A percentile compares a stretch with the other conserved stretches of the same genome.
These are phyloP conservation scores for Linnemannia hyalina DNA, from an alignment of 192 early-diverging fungal genomes.

Conservation along the genomic window DNA sequence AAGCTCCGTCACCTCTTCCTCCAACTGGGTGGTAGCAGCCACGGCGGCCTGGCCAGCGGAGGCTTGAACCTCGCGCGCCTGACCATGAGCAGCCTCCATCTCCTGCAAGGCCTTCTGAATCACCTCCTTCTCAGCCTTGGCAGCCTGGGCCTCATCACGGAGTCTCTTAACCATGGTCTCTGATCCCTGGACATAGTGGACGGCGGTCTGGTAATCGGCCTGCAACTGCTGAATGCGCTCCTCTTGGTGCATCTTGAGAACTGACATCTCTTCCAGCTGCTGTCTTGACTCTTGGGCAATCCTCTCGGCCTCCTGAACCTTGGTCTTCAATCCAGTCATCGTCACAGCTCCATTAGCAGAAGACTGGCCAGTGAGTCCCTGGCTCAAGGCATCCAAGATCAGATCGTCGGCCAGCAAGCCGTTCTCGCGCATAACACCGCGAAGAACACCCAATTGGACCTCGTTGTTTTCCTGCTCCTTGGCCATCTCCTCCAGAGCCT, in stretches of 20 bases:
- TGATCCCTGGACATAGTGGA: constrained; percentile 53
- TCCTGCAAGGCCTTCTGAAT: not conserved
- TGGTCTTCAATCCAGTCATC: constrained; percentile 28
- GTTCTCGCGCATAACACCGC: constrained; percentile 61
- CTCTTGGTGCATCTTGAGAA: constrained; percentile 38
- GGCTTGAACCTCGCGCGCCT: constrained; percentile 12
- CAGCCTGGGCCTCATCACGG: constrained; percentile 50
- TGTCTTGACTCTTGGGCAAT: constrained; percentile 36
- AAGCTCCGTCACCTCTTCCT: constrained; percentile 31
- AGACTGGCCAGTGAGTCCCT: constrained; percentile 17
- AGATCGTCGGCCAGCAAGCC: constrained; percentile 59
- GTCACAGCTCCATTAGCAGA: constrained; percentile 1
- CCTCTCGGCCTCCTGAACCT: constrained; percentile 35
- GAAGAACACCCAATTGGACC: constrained; percentile 66
- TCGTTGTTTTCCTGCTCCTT: constrained; percentile 68
- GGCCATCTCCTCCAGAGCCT: constrained; percentile 56
- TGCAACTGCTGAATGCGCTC: constrained; percentile 59
- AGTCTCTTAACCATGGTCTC: constrained; percentile 56
- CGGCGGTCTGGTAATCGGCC: constrained; percentile 58
- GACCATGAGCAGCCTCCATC: constrained; percentile 19
- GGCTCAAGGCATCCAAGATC: constrained; percentile 50
- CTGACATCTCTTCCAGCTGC: constrained; percentile 26
- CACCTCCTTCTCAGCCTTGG: constrained; percentile 22
- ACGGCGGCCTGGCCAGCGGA: constrained; percentile 9
- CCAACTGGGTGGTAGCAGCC: constrained; percentile 15